Evolutionary conservation across 441 rosid genomes (phyloP), one percentile per base, ranked within the genome.

Genomic region (Aleurites moluccanus): DNA sequence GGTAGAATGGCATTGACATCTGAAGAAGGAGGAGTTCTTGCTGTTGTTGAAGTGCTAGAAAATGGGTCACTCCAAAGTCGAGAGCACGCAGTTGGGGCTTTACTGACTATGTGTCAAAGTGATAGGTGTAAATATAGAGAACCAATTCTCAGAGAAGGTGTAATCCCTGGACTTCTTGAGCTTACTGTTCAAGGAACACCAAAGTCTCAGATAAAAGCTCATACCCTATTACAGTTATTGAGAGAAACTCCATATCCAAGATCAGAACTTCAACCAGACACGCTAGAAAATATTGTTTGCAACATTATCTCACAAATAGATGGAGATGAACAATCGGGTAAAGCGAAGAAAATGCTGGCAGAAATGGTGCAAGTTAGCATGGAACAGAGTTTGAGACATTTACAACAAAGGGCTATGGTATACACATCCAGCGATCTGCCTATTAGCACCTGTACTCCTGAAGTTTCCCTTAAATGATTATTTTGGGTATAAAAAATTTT

Each of bases 281-380:
- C 98, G 1, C 76, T 93, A 33, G 97, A 95, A 75, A 91, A 93
- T 73, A 93, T 95, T 27, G 97, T 95, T 33, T 91, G 97, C 64
- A 88, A 90, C 80, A 91, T 95, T 65, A 91, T 95, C 71, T 93
- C 95, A 33, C 92, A 88, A 77, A 90, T 93, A 9, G 97, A 95
- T 47, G 91, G 90, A 55, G 98, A 95, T 65, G 99, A 95, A n/a
- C 99, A 95, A 78, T 88, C 91, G 2, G 85, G 89, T 42, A 95
- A 95, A 73, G 99, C 99, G 0, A 95, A 90, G 88, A 90, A 91
- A 81, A 95, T 93, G 97, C 83, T 95, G 52, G 88, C 98, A 27
- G 99, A 95, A 84, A 95, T 95, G 99, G 98, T 95, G 13, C 96
- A 95, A 80, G 97, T 91, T 47, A 92, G 99, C 82, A 93, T 95